These are phyloP conservation scores for Cicer bijugum DNA, from an alignment of 306 rosid species.

Conservation along the genomic window DNA sequence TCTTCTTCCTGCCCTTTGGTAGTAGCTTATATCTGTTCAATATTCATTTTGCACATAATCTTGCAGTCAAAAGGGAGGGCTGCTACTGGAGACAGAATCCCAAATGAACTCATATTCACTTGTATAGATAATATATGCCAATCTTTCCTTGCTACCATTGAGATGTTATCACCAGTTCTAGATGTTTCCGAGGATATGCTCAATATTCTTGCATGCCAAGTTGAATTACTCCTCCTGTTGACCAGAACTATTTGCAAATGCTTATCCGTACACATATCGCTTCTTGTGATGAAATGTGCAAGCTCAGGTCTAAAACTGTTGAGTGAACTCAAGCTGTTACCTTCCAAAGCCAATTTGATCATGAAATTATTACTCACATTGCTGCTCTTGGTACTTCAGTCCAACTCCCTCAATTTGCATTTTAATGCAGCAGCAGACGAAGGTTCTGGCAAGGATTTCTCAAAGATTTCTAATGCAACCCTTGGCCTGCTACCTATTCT, in stretches of 20 bases:
- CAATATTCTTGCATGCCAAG: constrained; percentile 69
- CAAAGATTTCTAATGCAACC: constrained; percentile 69
- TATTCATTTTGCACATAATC: constrained; percentile 42
- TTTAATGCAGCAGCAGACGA: constrained; percentile 47
- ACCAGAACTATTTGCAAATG: constrained; percentile 59
- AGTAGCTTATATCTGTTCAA: constrained; percentile 26
- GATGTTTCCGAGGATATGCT: constrained; percentile 66
- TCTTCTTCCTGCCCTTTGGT: constrained; percentile 24
- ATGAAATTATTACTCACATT: constrained; percentile 64
- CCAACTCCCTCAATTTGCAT: constrained; percentile 50
- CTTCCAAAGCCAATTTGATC: constrained; percentile 55
- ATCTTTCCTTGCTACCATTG: constrained; percentile 65
- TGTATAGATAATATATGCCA: constrained; percentile 68
- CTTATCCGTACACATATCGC: constrained; percentile 53
- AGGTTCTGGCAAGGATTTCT: constrained; percentile 59
- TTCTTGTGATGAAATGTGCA: constrained; percentile 65
- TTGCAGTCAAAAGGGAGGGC: constrained; percentile 63
- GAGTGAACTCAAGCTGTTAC: constrained; percentile 60
- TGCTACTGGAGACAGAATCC: constrained; percentile 48
- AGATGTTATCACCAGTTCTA: constrained; percentile 59
- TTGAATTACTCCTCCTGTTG: constrained; percentile 68
- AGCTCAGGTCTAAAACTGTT: constrained; percentile 73
- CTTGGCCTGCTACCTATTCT: constrained; percentile 80
- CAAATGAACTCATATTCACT: constrained; percentile 55
- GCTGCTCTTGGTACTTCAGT: constrained; percentile 75